Conservation (phyloP, 2,329 filamentous ascomycete species). For the Elsinoe perseae region DNA sequence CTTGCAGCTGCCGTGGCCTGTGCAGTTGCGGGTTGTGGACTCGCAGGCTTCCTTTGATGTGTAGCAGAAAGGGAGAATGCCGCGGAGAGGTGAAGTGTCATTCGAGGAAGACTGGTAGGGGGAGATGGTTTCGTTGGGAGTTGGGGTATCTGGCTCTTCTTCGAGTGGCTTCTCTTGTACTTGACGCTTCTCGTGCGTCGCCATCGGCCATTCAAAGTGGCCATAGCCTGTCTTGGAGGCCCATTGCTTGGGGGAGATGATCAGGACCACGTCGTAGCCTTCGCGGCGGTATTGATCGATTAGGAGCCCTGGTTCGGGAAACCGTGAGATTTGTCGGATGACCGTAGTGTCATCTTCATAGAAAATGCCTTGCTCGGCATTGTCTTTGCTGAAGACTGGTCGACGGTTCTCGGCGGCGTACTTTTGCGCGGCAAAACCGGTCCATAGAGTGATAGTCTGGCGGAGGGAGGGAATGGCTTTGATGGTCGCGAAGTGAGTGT, state of each 20-base stretch:
- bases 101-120: conserved; percentile 29
- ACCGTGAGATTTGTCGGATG: neutral
- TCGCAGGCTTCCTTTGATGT: conserved; percentile 59
- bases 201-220: neutral
- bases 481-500: conserved; percentile 15
- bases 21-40: conserved; percentile 67
- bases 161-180: conserved; percentile 21
- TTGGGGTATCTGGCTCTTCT: conserved; percentile 14
- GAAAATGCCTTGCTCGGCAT: conserved; percentile 28
- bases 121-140: conserved; percentile 6
- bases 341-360: conserved; percentile 20
- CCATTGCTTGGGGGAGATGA: conserved; percentile 3
- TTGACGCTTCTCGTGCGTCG: conserved; percentile 23
- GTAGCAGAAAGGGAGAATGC: conserved; percentile 68
- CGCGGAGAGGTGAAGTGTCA: conserved; percentile 34
- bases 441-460: conserved; percentile 20
- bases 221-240: conserved; percentile 22
- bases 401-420: conserved; percentile 16
- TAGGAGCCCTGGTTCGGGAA: neutral
- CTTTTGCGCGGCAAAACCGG: conserved; percentile 21
- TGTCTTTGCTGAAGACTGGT: conserved; percentile 17
- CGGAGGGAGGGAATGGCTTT: conserved; percentile 15
- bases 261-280: conserved; percentile 18
- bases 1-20: conserved; percentile 69
- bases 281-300: neutral